Evolutionary conservation across 176 grass and related monocot genomes (phyloP).

Genomic region (Elymus sibiricus): DNA sequence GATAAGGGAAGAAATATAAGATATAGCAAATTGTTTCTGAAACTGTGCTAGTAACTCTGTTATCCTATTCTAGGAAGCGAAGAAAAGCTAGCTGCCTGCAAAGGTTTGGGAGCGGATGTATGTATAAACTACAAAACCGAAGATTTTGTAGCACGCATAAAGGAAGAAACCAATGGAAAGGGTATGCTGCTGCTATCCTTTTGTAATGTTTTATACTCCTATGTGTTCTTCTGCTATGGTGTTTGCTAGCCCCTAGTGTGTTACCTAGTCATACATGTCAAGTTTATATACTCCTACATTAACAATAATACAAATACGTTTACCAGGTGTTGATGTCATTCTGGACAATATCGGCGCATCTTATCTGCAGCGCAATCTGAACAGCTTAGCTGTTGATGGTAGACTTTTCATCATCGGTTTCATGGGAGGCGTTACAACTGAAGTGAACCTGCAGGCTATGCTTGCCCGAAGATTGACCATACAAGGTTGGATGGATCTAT

Average conservation of each 20-base stretch:
- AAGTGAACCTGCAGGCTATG: slow-evolving; percentile 63
- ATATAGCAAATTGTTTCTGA: not conserved
- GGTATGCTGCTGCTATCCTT: slow-evolving; percentile 29
- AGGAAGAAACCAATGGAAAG: slow-evolving; percentile 81
- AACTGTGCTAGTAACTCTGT: not conserved
- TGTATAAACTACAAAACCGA: slow-evolving; percentile 95
- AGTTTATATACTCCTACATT: not conserved
- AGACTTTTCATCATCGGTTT: slow-evolving; percentile 91
- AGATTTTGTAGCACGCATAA: slow-evolving; percentile 78
- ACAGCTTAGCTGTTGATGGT: slow-evolving; percentile 73
- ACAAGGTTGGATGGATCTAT: slow-evolving; percentile 43
- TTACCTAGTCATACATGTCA: not conserved
- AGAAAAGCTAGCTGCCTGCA: slow-evolving; percentile 86
- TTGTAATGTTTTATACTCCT: not conserved
- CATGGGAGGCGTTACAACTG: slow-evolving; percentile 47
- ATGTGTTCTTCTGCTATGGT: not conserved
- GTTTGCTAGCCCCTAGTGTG: not conserved
- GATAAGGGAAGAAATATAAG: not conserved
- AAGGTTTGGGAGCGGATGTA: slow-evolving; percentile 76
- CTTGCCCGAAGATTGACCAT: slow-evolving; percentile 69
- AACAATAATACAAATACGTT: not conserved
- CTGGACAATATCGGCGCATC: slow-evolving; percentile 69
- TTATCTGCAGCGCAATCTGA: slow-evolving; percentile 72
- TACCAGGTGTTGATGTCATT: slow-evolving; percentile 84
- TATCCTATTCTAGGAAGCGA: slow-evolving; percentile 50